A percentile compares a stretch with the other conserved stretches of the same genome.
phyloP scores from a whole-genome alignment of 106 monocot genomes.

The Amphibolis antarctica region DNA sequence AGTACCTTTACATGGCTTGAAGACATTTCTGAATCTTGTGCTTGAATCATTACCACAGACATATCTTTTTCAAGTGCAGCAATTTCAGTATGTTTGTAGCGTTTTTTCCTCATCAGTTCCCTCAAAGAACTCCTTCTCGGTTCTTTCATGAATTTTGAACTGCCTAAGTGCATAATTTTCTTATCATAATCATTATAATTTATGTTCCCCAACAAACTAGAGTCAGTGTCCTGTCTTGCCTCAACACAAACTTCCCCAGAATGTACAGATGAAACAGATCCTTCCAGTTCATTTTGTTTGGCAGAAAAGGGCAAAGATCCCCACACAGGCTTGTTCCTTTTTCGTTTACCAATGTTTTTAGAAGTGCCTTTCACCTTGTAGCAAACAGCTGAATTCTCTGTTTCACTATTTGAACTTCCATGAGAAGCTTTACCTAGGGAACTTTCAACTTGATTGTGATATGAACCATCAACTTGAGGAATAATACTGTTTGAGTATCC shows the following conservation, averaged over 20 bases:
- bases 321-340: conserved; percentile 34
- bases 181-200: conserved; percentile 1
- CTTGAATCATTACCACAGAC: neutral
- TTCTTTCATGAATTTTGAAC: conserved; percentile 9
- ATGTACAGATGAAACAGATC: conserved; percentile 6
- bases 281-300: conserved; percentile 11
- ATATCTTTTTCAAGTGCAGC: conserved; percentile 20
- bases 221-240: conserved; percentile 7
- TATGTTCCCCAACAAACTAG: conserved; percentile 11
- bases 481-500: conserved; percentile 25
- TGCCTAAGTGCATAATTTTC: neutral
- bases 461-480: conserved; percentile 78
- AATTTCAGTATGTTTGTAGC: conserved; percentile 22
- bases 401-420: conserved; percentile 7
- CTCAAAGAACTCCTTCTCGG: conserved; percentile 32
- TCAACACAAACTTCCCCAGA: neutral
- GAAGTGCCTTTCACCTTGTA: neutral
- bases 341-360: conserved; percentile 11
- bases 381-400: conserved; percentile 5
- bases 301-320: conserved; percentile 44
- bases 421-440: conserved; percentile 20
- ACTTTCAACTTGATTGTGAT: conserved; percentile 32
- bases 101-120: conserved; percentile 73
- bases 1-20: neutral
- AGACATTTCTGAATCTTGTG: neutral